Evolutionary conservation across 805 yeast species (phyloP), one percentile per base, ranked within the genome.

Genomic region (Candida alai): DNA sequence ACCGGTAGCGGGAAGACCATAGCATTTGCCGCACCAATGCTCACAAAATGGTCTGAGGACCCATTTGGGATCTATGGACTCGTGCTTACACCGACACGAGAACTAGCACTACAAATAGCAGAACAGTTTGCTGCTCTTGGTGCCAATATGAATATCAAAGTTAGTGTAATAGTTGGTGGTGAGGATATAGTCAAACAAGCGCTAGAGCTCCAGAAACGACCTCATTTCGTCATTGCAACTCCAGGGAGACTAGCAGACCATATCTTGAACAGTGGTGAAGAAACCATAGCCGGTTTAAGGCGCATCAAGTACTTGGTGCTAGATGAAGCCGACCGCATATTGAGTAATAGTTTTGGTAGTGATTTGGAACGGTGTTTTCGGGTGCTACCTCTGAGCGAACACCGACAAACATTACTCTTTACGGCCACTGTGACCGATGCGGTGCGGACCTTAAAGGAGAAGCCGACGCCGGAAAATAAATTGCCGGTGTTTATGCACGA

Each of bases 1-100:
- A 93, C 98, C 0, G 98, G 98, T 60, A 82, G 95, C 12, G 98
- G 98, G 74, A 93, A 93, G 56, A 93, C 98, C 2, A 79, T 93
- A 15, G 96, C 97, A 1, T 93, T 93, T 70, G 97, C 90, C 1
- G 94, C 87, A n/a, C 98, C 98, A 2, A 90, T 93, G 86, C 66
- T 93, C 36, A 78, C 95, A 1, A 73, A 82, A 51, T 93, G 97
- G 96, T 84, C 97, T 0, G 84, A 81, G 45, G 97, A 93, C 55
- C 98, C 98, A 1, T 74, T 74, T 57, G 98, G 97, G 1, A 84
- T 93, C 24, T 93, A 70, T 58, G 98, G 97, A 3, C 63, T 93
- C 2, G 74, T 93, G 1, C 58, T 93, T 37, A 93, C 98, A 0
- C 98, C 98, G 4, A 82, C 90, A 0, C 70, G 99, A 59, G 98